These are phyloP conservation scores for Euphorbia lathyris DNA, from an alignment of 345 rosid genomes.

Conservation along the genomic window DNA sequence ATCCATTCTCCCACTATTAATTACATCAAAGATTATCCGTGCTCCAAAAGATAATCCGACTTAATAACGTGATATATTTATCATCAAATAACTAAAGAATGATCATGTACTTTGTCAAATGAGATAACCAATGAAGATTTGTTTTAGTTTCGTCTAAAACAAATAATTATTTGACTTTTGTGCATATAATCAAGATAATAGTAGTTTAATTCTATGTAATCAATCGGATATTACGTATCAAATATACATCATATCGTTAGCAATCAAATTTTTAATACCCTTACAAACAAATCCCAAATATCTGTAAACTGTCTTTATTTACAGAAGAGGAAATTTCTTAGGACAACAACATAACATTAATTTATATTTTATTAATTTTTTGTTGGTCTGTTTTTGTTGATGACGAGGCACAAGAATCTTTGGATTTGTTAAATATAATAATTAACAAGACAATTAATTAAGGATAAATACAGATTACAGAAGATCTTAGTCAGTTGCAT, in stretches of 20 bases:
- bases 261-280: neutral
- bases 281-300: constrained; percentile 3
- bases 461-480: neutral
- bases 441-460: constrained; percentile 7
- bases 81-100: too few relatives aligned
- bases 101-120: too few relatives aligned
- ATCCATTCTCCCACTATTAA: too few relatives aligned
- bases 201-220: neutral
- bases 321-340: neutral
- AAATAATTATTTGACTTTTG: too few relatives aligned
- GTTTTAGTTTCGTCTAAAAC: too few relatives aligned
- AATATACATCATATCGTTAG: neutral
- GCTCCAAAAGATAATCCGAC: too few relatives aligned
- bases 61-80: too few relatives aligned
- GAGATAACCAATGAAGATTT: too few relatives aligned
- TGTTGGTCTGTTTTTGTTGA: neutral
- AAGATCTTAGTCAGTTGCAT: constrained; percentile 7
- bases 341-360: neutral
- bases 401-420: constrained; percentile 5
- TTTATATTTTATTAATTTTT: neutral
- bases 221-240: neutral
- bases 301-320: constrained; percentile 1
- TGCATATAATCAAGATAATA: too few relatives aligned
- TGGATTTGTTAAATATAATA: constrained; percentile 1
- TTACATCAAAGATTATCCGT: too few relatives aligned